phyloP scores from a whole-genome alignment of 2,329 filamentous ascomycete genomes.

The Trichoderma endophyticum region DNA sequence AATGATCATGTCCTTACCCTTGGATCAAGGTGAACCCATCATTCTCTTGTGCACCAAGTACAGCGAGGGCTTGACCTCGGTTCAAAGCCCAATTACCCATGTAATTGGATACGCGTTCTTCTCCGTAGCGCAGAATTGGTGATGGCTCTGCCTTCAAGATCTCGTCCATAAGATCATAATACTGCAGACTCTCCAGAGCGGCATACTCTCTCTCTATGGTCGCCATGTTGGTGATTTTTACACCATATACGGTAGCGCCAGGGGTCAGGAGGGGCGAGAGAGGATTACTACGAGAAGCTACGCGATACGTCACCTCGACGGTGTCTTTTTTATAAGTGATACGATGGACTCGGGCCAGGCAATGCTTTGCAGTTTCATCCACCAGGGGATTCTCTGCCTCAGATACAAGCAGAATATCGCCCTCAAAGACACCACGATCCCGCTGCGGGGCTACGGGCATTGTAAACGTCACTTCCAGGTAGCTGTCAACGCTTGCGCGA shows the following conservation, averaged over 20 bases:
- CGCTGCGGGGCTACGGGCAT: slow-evolving; percentile 69
- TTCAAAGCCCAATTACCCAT: slow-evolving; percentile 82
- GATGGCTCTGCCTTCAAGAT: slow-evolving; percentile 87
- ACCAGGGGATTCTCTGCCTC: slow-evolving; percentile 67
- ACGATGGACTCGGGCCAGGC: slow-evolving; percentile 78
- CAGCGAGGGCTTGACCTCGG: slow-evolving; percentile 82
- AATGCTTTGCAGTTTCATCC: slow-evolving; percentile 67
- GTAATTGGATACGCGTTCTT: slow-evolving; percentile 66
- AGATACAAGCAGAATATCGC: slow-evolving; percentile 86
- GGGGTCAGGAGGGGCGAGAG: slow-evolving; percentile 64
- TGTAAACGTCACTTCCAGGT: slow-evolving; percentile 83
- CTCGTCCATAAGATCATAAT: slow-evolving; percentile 94
- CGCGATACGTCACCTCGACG: slow-evolving; percentile 81
- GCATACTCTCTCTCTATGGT: slow-evolving; percentile 95
- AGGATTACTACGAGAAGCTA: slow-evolving; percentile 65
- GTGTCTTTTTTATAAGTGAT: slow-evolving; percentile 76
- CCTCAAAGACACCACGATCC: slow-evolving; percentile 72
- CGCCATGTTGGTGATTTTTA: slow-evolving; percentile 88
- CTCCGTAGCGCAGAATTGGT: slow-evolving; percentile 76
- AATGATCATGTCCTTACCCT: slow-evolving; percentile 52
- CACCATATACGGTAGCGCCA: slow-evolving; percentile 65
- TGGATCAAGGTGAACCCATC: slow-evolving; percentile 97
- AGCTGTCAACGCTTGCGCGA: slow-evolving; percentile 86
- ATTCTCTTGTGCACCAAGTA: slow-evolving; percentile 88
- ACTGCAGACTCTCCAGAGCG: slow-evolving; percentile 83